Base-by-base conservation (phyloP, 1,284 basidiomycete genomes). In the Volvariella volvacea region DNA sequence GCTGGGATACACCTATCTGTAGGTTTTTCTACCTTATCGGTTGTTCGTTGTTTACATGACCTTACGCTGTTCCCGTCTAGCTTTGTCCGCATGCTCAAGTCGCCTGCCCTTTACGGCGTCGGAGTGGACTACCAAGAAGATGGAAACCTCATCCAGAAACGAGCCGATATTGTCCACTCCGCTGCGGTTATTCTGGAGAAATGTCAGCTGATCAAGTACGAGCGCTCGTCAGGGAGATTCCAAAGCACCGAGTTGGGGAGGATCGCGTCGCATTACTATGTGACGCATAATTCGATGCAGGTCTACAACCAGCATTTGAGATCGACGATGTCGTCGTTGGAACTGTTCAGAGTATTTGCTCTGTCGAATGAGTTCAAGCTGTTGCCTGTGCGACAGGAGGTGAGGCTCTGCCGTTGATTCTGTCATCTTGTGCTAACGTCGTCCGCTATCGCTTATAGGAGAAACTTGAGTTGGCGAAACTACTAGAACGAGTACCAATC, bases 331-430 rank as follows among this genome's bases (percentile, higher is more conserved):
- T 82, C 85, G 20, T 80, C 78, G 41, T 74, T 99, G 54, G 96
- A 99, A 63, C 68, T 99, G 3, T 96, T 98, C 79, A 78, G 94
- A 38, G 91, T 99, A 6, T 99, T 99, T 60, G 93, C 94, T 0
- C 73, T 98, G 9, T 94, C 91, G 1, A 94, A 97, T 57, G 95
- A 99, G 68, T 99, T 99, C 75, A 97, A 92, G 67, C 70, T 95
- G 41, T 77, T 96, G 31, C 96, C 93, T 1, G 93, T 91, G 36
- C 72, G 75, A 45, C 78, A 81, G 65, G 78, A 78, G 52, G 60
- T 38, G 44, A 33, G 51, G 21, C n/a, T 20, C 14, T n/a, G 19
- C 34, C 4, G 6, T 36, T 36, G 19, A 15, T 36, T n/a, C n/a
- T 9, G 9, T 31, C 30, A n/a, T 31, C 30, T 9, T 34, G 39